Conservation (phyloP, 805 yeast genomes). For the Isabelozyma rhagii region DNA sequence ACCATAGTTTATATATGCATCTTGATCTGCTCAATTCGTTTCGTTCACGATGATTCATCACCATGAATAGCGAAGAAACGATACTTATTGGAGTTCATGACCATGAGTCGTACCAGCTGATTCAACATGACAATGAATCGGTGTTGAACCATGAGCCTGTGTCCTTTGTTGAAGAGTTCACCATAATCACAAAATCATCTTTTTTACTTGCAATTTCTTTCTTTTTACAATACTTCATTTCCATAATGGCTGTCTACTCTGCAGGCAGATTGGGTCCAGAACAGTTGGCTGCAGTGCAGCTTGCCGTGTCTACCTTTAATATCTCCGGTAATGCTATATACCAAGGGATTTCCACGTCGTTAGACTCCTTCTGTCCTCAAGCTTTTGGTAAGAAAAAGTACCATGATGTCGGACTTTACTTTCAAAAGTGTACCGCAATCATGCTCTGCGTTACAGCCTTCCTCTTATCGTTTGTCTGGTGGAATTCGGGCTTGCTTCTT, state of each 20-base stretch:
- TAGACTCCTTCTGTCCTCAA: conserved; percentile 80
- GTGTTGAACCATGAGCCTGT: not conserved
- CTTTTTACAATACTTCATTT: conserved; percentile 58
- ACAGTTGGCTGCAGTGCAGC: conserved; percentile 70
- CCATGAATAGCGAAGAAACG: not conserved
- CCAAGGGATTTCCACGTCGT: conserved; percentile 74
- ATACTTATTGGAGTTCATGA: not conserved
- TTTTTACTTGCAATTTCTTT: conserved; percentile 61
- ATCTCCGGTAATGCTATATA: conserved; percentile 64
- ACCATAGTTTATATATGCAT: conserved; percentile 11
- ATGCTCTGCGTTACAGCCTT: conserved; percentile 32
- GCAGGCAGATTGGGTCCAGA: conserved; percentile 72
- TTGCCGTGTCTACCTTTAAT: conserved; percentile 71
- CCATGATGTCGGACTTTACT: conserved; percentile 65
- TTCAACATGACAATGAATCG: not conserved
- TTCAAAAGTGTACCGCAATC: conserved; percentile 69
- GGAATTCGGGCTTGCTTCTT: conserved; percentile 47
- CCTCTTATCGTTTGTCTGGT: conserved; percentile 36
- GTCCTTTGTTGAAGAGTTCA: not conserved
- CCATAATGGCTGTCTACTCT: conserved; percentile 64
- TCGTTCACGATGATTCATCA: not conserved
- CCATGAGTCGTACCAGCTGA: not conserved
- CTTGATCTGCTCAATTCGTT: not conserved
- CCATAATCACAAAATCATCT: conserved; percentile 29
- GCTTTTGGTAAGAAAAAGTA: conserved; percentile 76